Percentiles rank a stretch among this genome's conserved stretches.
Conservation (phyloP, 257 asterid genomes). For the Henckelia pumila region DNA sequence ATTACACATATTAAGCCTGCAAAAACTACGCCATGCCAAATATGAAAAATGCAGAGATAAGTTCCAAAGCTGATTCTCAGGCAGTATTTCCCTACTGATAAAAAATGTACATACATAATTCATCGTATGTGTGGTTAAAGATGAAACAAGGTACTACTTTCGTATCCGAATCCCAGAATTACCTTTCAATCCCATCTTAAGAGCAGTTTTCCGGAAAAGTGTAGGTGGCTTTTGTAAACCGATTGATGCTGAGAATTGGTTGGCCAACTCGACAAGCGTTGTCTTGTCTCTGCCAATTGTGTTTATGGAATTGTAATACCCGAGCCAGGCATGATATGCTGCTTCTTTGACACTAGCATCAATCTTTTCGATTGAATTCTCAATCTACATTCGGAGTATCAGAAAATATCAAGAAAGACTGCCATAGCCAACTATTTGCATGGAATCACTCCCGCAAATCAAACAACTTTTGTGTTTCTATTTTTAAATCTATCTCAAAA, state of each 20-base stretch:
- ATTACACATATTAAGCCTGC: neutral
- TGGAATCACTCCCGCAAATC: no score
- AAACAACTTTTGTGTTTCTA: no score
- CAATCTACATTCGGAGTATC: constrained; percentile 43
- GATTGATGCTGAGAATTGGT: constrained; percentile 69
- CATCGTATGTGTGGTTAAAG: neutral
- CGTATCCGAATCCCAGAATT: constrained; percentile 61
- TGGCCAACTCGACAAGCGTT: constrained; percentile 72
- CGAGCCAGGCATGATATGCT: constrained; percentile 89
- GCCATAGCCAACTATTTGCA: no score
- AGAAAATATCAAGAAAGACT: no score
- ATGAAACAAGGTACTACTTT: neutral
- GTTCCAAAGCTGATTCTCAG: no score
- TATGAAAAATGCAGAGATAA: no score
- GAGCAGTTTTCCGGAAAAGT: constrained; percentile 62
- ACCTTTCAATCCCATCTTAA: constrained; percentile 87
- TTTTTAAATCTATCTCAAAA: no score
- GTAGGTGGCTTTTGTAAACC: constrained; percentile 81
- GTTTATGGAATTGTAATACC: constrained; percentile 73
- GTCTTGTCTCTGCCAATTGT: constrained; percentile 79
- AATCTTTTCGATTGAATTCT: constrained; percentile 52
- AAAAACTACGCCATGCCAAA: no score
- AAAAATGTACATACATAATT: no score
- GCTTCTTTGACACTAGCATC: constrained; percentile 76
- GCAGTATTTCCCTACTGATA: no score